Percentiles rank a stretch among this genome's conserved stretches.
Evolutionary conservation across 2,329 filamentous ascomycete genomes (phyloP).

Genomic region (Alternaria sp.): DNA sequence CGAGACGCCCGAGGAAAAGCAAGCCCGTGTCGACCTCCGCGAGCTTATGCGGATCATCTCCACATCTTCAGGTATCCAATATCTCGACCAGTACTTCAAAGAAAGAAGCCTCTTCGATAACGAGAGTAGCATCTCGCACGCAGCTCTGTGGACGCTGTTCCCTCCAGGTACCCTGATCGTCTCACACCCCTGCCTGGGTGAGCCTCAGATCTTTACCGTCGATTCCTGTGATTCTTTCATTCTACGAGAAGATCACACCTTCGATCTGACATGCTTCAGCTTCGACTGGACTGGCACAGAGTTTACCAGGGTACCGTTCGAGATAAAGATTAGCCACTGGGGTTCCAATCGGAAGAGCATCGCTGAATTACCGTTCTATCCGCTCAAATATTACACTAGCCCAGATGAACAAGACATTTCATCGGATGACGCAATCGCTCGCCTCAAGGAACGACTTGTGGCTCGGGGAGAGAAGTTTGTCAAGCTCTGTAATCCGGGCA

Average conservation of each 20-base stretch:
- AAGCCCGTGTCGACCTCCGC: neutral
- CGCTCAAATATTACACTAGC: neutral
- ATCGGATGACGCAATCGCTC: neutral
- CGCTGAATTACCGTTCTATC: neutral
- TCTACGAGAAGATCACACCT: neutral
- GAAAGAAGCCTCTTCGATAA: neutral
- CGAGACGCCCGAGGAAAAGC: neutral
- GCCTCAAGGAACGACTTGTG: neutral
- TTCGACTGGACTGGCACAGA: neutral
- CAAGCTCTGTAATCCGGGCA: neutral
- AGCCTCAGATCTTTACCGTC: neutral
- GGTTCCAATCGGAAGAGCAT: neutral
- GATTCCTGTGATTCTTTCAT: neutral
- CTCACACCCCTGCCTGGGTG: neutral
- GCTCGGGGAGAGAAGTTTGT: neutral
- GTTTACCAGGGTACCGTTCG: neutral
- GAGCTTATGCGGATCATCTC: neutral
- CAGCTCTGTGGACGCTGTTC: neutral
- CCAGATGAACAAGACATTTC: neutral
- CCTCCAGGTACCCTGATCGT: neutral
- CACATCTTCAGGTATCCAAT: neutral
- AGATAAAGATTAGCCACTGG: neutral
- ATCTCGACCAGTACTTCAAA: neutral
- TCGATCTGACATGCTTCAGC: neutral
- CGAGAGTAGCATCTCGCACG: neutral